Evolutionary conservation across 2,329 filamentous ascomycete genomes (phyloP).

Genomic region (Cercospora sp.): DNA sequence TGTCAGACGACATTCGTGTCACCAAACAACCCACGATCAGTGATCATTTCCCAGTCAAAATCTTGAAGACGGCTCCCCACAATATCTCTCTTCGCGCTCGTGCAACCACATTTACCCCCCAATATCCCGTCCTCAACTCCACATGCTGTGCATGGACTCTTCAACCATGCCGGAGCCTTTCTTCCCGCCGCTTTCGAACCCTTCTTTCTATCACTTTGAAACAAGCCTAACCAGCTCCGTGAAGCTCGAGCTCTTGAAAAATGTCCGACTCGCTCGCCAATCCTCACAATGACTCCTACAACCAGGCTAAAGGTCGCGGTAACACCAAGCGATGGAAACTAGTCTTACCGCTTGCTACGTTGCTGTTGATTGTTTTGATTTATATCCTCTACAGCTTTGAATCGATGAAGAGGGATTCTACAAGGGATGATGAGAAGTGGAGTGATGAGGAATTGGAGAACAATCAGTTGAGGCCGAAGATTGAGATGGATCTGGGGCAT

Average conservation of each 20-base stretch:
- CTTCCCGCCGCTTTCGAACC: background rate
- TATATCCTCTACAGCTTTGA: background rate
- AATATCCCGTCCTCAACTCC: background rate
- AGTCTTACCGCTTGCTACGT: background rate
- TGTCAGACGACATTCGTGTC: background rate
- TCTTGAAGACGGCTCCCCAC: background rate
- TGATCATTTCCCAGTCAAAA: background rate
- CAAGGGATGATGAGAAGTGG: background rate
- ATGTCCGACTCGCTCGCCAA: background rate
- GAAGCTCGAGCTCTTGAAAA: background rate
- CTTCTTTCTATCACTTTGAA: background rate
- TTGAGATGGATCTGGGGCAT: conserved; percentile 5
- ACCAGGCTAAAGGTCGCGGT: background rate
- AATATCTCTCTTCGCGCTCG: background rate
- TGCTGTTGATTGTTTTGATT: background rate
- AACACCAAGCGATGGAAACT: background rate
- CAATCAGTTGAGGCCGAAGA: background rate
- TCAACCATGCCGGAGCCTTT: background rate
- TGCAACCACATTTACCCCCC: background rate
- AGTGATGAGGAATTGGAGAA: background rate
- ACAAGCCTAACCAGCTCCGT: background rate
- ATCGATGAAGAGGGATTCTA: background rate
- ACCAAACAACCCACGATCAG: background rate
- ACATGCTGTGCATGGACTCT: background rate
- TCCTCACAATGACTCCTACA: background rate